A percentile compares a stretch with the other conserved stretches of the same genome.
phyloP scores from a whole-genome alignment of 179 eudicot genomes.

The Beta corolliflora region DNA sequence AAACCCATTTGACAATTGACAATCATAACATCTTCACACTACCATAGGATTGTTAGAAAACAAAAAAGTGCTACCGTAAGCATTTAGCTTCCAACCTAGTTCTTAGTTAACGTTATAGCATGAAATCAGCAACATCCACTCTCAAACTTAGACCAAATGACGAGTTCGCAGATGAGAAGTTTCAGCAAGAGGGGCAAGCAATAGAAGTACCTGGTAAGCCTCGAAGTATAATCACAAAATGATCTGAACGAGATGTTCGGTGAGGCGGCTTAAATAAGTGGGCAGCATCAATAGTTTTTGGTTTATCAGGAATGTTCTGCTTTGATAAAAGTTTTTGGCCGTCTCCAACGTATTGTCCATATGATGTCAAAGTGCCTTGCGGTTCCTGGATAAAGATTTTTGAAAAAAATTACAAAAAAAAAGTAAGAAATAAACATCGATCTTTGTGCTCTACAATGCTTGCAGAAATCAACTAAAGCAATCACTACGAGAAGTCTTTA shows the following conservation, averaged over 20 bases:
- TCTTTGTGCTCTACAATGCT: neutral
- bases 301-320: slow-evolving; percentile 42
- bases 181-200: neutral
- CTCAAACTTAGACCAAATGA: neutral
- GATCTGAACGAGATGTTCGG: slow-evolving; percentile 90
- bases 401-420: neutral
- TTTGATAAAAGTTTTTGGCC: slow-evolving; percentile 37
- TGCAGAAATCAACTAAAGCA: slow-evolving; percentile 6
- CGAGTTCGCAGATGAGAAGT: neutral
- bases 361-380: slow-evolving; percentile 38
- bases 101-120: too few species aligned
- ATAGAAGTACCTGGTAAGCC: slow-evolving; percentile 83
- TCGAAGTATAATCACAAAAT: slow-evolving; percentile 89
- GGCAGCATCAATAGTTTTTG: slow-evolving; percentile 65
- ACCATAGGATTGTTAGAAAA: too few species aligned
- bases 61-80: neutral
- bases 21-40: neutral
- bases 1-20: neutral
- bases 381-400: slow-evolving; percentile 43
- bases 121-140: neutral
- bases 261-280: slow-evolving; percentile 80
- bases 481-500: neutral
- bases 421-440: too few species aligned
- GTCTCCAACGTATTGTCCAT: slow-evolving; percentile 43
- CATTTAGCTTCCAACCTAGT: neutral